Conservation (phyloP, 371 early-diverging fungal genomes). For the Nematocida major region DNA sequence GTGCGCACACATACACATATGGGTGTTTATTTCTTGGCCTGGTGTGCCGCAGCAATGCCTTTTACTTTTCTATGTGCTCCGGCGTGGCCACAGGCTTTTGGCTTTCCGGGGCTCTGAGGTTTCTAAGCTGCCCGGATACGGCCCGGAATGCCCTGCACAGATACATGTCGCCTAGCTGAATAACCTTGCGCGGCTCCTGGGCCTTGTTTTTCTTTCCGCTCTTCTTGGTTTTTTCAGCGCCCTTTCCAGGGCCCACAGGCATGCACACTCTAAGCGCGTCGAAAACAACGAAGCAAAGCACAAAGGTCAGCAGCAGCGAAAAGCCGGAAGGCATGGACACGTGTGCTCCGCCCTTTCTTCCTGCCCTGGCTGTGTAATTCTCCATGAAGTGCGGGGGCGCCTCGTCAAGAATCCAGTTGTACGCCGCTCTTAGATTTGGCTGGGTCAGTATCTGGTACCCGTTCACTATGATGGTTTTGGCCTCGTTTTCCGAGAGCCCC, state of each 20-base stretch:
- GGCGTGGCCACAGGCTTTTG: no score
- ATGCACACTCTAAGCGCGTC: conserved; percentile 2
- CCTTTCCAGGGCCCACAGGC: background rate
- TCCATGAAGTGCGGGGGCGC: conserved; percentile 42
- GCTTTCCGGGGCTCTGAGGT: no score
- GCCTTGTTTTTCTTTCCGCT: conserved; percentile 18
- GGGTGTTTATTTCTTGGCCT: no score
- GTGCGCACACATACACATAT: no score
- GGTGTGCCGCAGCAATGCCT: no score
- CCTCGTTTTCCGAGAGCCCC: background rate
- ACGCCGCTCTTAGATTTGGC: conserved; percentile 24
- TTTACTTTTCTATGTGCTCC: no score
- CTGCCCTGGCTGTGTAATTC: background rate
- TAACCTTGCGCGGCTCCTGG: background rate
- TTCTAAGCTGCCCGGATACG: no score
- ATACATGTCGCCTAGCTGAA: background rate
- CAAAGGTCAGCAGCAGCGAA: background rate
- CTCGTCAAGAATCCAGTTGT: conserved; percentile 44
- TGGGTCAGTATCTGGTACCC: conserved; percentile 40
- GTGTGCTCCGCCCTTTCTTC: no score
- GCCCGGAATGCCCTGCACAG: conserved; percentile 16
- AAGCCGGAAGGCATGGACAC: conserved; percentile 31
- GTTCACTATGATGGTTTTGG: conserved; percentile 1
- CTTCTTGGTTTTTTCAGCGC: background rate
- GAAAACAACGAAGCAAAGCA: background rate